These are phyloP conservation scores for Aspergillus cejpii DNA, from an alignment of 2,329 filamentous ascomycete species.

Conservation along the genomic window DNA sequence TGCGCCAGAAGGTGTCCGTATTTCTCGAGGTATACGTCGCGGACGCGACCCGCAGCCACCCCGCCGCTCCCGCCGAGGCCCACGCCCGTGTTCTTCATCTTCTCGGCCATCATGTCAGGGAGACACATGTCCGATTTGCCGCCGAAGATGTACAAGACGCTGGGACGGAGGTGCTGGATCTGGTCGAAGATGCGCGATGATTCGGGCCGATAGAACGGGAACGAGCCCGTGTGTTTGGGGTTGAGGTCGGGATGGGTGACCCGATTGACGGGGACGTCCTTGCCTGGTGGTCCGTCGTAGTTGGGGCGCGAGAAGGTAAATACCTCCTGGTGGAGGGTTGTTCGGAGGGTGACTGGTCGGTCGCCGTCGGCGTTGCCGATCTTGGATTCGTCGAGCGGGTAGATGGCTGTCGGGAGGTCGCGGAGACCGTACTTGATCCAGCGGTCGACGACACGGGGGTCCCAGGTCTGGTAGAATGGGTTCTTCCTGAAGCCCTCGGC, in stretches of 20 bases:
- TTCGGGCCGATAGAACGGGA: slow-evolving; percentile 44
- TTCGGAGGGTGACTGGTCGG: slow-evolving; percentile 61
- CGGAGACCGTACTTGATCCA: slow-evolving; percentile 71
- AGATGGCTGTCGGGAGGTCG: slow-evolving; percentile 57
- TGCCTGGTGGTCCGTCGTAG: slow-evolving; percentile 53
- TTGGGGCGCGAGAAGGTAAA: slow-evolving; percentile 46
- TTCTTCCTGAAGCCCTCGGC: slow-evolving; percentile 58
- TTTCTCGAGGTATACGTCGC: slow-evolving; percentile 56
- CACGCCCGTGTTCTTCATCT: slow-evolving; percentile 37
- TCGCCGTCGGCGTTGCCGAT: slow-evolving; percentile 8
- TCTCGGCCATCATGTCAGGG: slow-evolving; percentile 36
- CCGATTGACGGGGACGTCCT: slow-evolving; percentile 33
- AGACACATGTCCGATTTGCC: slow-evolving; percentile 39
- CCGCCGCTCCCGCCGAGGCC: slow-evolving; percentile 39
- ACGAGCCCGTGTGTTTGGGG: slow-evolving; percentile 22
- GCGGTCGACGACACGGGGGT: slow-evolving; percentile 66
- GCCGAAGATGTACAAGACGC: slow-evolving; percentile 43
- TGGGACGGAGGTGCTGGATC: slow-evolving; percentile 41
- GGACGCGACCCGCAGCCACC: slow-evolving; percentile 64
- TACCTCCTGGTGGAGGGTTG: slow-evolving; percentile 82
- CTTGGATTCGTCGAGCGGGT: slow-evolving; percentile 25
- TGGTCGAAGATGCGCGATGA: slow-evolving; percentile 33
- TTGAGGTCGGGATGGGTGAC: slow-evolving; percentile 44
- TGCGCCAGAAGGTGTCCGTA: slow-evolving; percentile 77
- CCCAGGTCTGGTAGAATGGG: slow-evolving; percentile 77